Base-by-base conservation (phyloP, 129 eudicot species). In the Helichrysum umbraculigerum region DNA sequence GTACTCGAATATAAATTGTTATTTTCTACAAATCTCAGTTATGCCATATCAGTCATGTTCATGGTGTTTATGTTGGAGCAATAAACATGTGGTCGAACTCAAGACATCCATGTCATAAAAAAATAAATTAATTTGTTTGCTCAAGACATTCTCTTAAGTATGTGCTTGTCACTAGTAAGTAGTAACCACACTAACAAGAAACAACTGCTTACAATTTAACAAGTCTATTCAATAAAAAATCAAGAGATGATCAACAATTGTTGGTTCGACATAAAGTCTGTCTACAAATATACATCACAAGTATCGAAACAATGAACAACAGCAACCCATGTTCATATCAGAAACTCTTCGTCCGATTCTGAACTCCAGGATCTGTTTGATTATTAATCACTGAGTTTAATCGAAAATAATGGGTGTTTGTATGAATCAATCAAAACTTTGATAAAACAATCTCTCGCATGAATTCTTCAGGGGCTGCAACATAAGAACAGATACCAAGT, bases 381-480 rank as follows among this genome's bases (percentile, higher is more conserved):
- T 44, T 71, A 51, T 74, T 69, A 47, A 81, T 66, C 69, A 29
- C 1, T n/a, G 29, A 28, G 66, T 41, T 58, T 50, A 75, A 44
- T 76, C 62, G 30, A 15, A 71, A 58, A 77, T 67, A 66, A 70
- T 57, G 4, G 28, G 63, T 66, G 28, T 70, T 30, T 37, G 20
- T 44, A 28, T 62, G 32, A 61, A 64, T 65, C 62, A 65, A 72
- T 83, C 86, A 87, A 70, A 90, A 90, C 76, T 90, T 86, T 10
- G 84, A 81, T 79, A 86, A 68, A 41, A 88, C 81, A 66, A 90
- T 84, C 66, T 81, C 85, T 54, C 96, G 85, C 96, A 90, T 90
- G 85, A 88, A 90, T 32, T 86, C 93, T 81, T 86, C 89, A 6
- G 96, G 96, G 37, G 96, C 96, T 90, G 91, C 85, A 79, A 68